These are phyloP conservation scores for Xerocomus brunneocitrinus DNA, from an alignment of 768 basidiomycete genomes.

Conservation along the genomic window DNA sequence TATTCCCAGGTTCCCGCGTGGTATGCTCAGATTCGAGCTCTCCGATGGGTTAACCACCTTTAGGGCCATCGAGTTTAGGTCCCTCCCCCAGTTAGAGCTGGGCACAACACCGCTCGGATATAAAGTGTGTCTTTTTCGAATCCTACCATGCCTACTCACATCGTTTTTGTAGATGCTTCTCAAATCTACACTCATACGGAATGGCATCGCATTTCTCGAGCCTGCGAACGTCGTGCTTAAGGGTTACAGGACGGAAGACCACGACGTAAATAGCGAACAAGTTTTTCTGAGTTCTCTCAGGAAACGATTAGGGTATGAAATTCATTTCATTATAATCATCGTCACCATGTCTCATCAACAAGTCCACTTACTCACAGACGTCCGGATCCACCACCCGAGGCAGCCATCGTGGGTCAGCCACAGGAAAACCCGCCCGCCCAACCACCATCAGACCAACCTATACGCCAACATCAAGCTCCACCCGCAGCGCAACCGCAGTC, in stretches of 20 bases:
- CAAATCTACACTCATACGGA: conserved; percentile 60
- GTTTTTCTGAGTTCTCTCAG: conserved; percentile 62
- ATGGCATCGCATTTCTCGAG: conserved; percentile 75
- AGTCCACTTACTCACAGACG: conserved; percentile 13
- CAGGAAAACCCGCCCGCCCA: conserved; percentile 8
- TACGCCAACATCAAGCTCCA: conserved; percentile 10
- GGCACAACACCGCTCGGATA: conserved; percentile 77
- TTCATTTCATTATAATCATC: neutral
- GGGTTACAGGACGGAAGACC: conserved; percentile 61
- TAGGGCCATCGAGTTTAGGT: conserved; percentile 71
- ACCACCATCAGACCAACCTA: conserved; percentile 16
- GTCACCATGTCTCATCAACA: neutral
- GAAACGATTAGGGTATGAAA: conserved; percentile 60
- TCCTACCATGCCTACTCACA: neutral
- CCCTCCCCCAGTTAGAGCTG: conserved; percentile 59
- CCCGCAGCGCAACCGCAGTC: conserved; percentile 6
- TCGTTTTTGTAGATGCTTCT: conserved; percentile 52
- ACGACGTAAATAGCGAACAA: conserved; percentile 51
- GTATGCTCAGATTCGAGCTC: conserved; percentile 71
- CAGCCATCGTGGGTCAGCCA: conserved; percentile 6
- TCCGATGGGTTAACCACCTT: conserved; percentile 71
- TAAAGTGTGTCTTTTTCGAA: conserved; percentile 50
- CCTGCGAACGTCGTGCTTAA: conserved; percentile 58
- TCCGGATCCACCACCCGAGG: conserved; percentile 23
- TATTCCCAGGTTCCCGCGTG: conserved; percentile 76